These are phyloP conservation scores for Neonectria faginata DNA, from an alignment of 2,329 filamentous ascomycete genomes.

Conservation along the genomic window DNA sequence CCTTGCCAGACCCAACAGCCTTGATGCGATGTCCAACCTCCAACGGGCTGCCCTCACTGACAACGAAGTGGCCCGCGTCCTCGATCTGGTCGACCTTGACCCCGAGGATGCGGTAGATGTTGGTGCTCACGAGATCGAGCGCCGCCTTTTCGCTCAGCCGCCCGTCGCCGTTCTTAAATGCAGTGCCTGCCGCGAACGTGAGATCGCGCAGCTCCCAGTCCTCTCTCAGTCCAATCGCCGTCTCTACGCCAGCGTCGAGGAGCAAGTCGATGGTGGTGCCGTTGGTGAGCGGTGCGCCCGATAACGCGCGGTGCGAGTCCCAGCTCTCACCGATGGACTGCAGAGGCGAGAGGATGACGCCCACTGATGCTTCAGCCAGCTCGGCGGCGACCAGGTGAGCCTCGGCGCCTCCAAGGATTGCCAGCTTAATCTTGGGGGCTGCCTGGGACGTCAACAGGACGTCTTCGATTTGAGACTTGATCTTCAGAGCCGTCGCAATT, in stretches of 20 bases:
- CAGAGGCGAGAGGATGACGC: constrained; percentile 71
- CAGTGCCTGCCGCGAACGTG: constrained; percentile 69
- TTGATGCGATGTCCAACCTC: constrained; percentile 68
- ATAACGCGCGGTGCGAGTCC: constrained; percentile 72
- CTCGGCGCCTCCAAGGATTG: constrained; percentile 73
- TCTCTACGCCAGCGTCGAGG: constrained; percentile 67
- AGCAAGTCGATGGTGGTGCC: constrained; percentile 71
- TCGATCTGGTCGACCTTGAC: constrained; percentile 49
- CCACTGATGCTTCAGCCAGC: constrained; percentile 66
- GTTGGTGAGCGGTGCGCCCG: constrained; percentile 74
- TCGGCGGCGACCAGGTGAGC: constrained; percentile 69
- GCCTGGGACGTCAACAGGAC: constrained; percentile 41
- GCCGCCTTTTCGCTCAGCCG: constrained; percentile 66
- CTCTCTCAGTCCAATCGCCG: constrained; percentile 70
- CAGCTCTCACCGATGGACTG: constrained; percentile 66
- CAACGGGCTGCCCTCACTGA: constrained; percentile 73
- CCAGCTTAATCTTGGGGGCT: constrained; percentile 59
- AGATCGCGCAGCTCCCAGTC: constrained; percentile 73
- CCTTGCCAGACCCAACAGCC: constrained; percentile 58
- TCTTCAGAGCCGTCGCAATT: constrained; percentile 68
- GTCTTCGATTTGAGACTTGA: constrained; percentile 68
- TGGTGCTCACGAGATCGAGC: constrained; percentile 66
- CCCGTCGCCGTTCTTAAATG: constrained; percentile 66
- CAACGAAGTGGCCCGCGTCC: constrained; percentile 64
- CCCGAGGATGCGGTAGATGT: constrained; percentile 69